A percentile compares a stretch with the other conserved stretches of the same genome.
Evolutionary conservation across 495 filamentous ascomycete genomes (phyloP).

Genomic region (Lindgomyces ingoldianus): DNA sequence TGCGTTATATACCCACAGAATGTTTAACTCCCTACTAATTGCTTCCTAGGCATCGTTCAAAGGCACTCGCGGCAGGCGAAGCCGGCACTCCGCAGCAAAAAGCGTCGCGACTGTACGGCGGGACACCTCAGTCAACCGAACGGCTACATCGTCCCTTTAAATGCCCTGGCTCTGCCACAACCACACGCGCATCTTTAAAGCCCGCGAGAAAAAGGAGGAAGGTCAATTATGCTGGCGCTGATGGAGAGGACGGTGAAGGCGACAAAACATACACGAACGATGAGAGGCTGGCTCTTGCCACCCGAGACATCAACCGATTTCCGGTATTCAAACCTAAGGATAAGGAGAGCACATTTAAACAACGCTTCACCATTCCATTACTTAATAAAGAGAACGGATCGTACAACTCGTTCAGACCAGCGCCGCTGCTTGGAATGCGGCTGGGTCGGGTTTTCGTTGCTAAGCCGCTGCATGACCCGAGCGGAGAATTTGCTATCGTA

Average conservation of each 20-base stretch:
- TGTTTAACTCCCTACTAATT: background rate
- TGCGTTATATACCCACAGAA: background rate
- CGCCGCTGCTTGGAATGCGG: constrained; percentile 84
- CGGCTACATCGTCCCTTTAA: constrained; percentile 84
- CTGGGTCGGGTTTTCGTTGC: constrained; percentile 82
- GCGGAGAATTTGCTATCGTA: constrained; percentile 95
- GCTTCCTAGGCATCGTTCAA: constrained; percentile 32
- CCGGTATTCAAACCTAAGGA: constrained; percentile 89
- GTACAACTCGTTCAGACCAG: constrained; percentile 76
- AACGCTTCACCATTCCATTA: constrained; percentile 82
- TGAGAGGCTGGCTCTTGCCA: constrained; percentile 81
- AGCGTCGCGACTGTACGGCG: constrained; percentile 44
- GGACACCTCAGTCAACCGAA: constrained; percentile 59
- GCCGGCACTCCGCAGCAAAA: constrained; percentile 27
- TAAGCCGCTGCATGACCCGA: constrained; percentile 90
- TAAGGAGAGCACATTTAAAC: constrained; percentile 76
- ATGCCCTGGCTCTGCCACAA: constrained; percentile 80
- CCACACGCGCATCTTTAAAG: constrained; percentile 71
- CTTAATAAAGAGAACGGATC: constrained; percentile 71
- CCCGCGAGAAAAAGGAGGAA: constrained; percentile 84
- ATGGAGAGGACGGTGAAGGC: constrained; percentile 63
- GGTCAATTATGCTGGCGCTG: constrained; percentile 84
- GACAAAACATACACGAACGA: constrained; percentile 89
- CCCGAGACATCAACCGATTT: constrained; percentile 84
- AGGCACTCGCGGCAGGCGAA: constrained; percentile 24